Evolutionary conservation across 306 rosid species (phyloP).

Genomic region (Hylodesmum podocarpum): DNA sequence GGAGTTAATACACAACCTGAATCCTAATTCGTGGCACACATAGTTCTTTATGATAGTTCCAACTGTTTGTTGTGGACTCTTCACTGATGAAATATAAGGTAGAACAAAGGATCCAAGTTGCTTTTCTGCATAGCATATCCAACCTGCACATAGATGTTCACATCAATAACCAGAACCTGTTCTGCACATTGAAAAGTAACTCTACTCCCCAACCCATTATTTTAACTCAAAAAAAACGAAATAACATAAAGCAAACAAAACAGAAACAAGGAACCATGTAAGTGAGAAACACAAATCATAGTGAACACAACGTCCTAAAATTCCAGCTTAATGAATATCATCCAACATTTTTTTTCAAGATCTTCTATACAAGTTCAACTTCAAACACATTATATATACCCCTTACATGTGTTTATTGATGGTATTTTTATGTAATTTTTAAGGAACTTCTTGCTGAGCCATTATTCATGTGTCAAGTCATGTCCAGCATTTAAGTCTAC

Average conservation of each 20-base stretch:
- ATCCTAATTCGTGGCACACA: constrained; percentile 64
- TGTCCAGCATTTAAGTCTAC: constrained; percentile 6
- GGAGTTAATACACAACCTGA: constrained; percentile 54
- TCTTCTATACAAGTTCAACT: neutral
- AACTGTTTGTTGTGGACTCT: constrained; percentile 92
- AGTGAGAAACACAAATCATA: neutral
- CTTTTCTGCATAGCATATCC: constrained; percentile 99
- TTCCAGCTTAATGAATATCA: neutral
- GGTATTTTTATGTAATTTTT: neutral
- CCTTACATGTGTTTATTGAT: neutral
- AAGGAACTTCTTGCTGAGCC: neutral
- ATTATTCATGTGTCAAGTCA: neutral
- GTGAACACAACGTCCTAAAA: neutral
- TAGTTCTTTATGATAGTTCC: constrained; percentile 77
- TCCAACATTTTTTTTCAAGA: constrained; percentile 9
- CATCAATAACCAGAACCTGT: constrained; percentile 6
- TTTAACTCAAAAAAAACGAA: neutral
- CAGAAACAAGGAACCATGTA: neutral
- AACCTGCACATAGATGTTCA: constrained; percentile 54
- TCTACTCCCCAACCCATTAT: neutral
- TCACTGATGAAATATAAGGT: constrained; percentile 81
- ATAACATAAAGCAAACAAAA: neutral
- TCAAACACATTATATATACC: neutral
- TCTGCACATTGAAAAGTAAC: constrained; percentile 20
- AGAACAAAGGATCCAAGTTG: constrained; percentile 83